Percentiles rank a stretch among this genome's conserved stretches.
Conservation (phyloP, 805 yeast species). For the Middelhovenomyces tepae region DNA sequence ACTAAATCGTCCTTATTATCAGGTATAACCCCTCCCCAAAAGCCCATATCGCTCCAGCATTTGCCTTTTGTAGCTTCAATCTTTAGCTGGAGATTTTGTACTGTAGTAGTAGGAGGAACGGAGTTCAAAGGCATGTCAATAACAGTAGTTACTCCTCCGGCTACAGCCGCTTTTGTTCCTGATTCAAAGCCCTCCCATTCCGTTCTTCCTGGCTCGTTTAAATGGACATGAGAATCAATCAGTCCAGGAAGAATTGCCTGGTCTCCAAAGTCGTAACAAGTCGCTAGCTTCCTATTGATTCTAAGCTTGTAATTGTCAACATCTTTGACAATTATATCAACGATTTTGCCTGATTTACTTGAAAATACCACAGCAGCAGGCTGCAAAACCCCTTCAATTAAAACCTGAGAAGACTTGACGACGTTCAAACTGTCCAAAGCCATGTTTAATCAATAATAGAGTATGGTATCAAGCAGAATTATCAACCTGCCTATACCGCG, state of each 20-base stretch:
- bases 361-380: slow-evolving; percentile 58
- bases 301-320: background rate
- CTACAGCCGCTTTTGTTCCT: slow-evolving; percentile 88
- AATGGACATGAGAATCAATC: slow-evolving; percentile 88
- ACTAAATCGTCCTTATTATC: slow-evolving; percentile 56
- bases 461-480: background rate
- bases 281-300: background rate
- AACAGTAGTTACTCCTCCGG: slow-evolving; percentile 95
- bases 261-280: slow-evolving; percentile 46
- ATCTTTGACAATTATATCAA: slow-evolving; percentile 3
- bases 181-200: slow-evolving; percentile 99
- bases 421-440: slow-evolving; percentile 31
- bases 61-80: slow-evolving; percentile 70
- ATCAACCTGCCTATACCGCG: background rate
- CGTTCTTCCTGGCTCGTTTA: slow-evolving; percentile 94
- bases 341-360: slow-evolving; percentile 27
- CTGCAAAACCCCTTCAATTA: slow-evolving; percentile 35
- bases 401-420: slow-evolving; percentile 50
- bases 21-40: slow-evolving; percentile 95
- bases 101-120: slow-evolving; percentile 87
- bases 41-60: slow-evolving; percentile 88
- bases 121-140: slow-evolving; percentile 96
- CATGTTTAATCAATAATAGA: background rate
- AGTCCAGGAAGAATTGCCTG: slow-evolving; percentile 74
- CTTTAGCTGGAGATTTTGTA: slow-evolving; percentile 65